phyloP scores from a whole-genome alignment of 2,329 filamentous ascomycete genomes.

The Epichloe uncinata region DNA sequence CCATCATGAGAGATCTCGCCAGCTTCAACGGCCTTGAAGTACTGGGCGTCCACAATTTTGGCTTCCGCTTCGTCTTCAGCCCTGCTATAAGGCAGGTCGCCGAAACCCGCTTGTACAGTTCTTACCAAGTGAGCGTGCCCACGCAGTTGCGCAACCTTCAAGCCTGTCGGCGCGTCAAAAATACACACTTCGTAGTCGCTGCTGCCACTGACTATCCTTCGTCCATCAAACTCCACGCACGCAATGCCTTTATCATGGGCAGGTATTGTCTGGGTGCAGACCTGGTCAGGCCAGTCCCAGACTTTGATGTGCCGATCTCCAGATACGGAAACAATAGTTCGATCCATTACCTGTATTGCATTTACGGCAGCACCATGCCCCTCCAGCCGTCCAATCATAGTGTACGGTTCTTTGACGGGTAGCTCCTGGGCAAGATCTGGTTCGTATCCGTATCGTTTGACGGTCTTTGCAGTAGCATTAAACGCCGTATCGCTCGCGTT shows the following conservation, averaged over 20 bases:
- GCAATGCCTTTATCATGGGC: constrained; percentile 94
- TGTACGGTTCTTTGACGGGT: constrained; percentile 50
- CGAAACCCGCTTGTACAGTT: constrained; percentile 90
- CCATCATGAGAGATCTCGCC: constrained; percentile 30
- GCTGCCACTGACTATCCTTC: constrained; percentile 87
- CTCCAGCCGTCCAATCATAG: constrained; percentile 63
- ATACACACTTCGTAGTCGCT: constrained; percentile 95
- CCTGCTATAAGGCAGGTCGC: constrained; percentile 69
- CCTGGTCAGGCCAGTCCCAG: constrained; percentile 77
- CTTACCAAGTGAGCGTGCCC: constrained; percentile 78
- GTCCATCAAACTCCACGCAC: constrained; percentile 91
- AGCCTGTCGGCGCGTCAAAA: constrained; percentile 73
- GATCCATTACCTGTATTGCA: constrained; percentile 76
- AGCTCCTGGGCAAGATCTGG: constrained; percentile 32
- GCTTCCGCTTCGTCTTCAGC: constrained; percentile 64
- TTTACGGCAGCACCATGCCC: constrained; percentile 91
- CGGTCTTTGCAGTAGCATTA: constrained; percentile 37
- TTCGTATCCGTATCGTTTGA: constrained; percentile 43
- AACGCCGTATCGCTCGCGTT: constrained; percentile 23
- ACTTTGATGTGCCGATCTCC: constrained; percentile 89
- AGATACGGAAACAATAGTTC: constrained; percentile 86
- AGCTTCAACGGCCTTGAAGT: constrained; percentile 46
- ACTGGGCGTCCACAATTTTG: constrained; percentile 57
- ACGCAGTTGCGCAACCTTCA: constrained; percentile 77
- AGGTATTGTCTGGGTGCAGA: constrained; percentile 62